These are phyloP conservation scores for Evernia prunastri DNA, from an alignment of 495 filamentous ascomycete genomes.

Conservation along the genomic window DNA sequence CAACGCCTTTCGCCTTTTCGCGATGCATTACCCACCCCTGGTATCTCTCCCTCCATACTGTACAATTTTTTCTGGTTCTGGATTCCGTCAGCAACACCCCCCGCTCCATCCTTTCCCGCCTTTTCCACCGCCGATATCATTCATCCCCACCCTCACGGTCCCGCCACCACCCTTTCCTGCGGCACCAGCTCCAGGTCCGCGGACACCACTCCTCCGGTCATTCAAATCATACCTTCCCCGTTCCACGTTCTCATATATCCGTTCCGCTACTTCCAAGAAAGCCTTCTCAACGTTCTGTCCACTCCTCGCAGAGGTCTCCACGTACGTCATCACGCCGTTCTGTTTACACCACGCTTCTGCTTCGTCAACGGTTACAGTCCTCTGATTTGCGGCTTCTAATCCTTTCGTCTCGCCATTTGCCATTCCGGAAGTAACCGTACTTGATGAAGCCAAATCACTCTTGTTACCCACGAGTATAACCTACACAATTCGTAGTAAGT, in stretches of 20 bases:
- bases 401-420: conserved; percentile 4
- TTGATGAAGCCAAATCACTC: conserved; percentile 59
- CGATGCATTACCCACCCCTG: conserved; percentile 3
- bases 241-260: conserved; percentile 93
- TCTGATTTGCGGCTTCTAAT: conserved; percentile 49
- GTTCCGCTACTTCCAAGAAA: conserved; percentile 85
- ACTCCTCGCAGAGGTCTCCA: conserved; percentile 93
- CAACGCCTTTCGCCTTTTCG: conserved; percentile 18
- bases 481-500: no score
- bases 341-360: conserved; percentile 78
- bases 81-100: conserved; percentile 41
- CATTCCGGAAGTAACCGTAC: conserved; percentile 11
- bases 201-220: conserved; percentile 89
- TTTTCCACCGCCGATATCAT: conserved; percentile 40
- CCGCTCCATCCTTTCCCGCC: conserved; percentile 37
- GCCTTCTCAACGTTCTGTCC: conserved; percentile 89
- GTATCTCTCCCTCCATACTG: neutral
- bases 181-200: conserved; percentile 54
- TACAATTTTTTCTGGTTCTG: neutral
- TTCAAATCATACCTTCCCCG: conserved; percentile 89
- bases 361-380: conserved; percentile 70
- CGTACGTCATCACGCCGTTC: conserved; percentile 80
- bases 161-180: conserved; percentile 35
- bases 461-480: conserved; percentile 96
- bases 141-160: conserved; percentile 46